Base-by-base conservation (phyloP, 129 eudicot genomes). In the Saposhnikovia divaricata region DNA sequence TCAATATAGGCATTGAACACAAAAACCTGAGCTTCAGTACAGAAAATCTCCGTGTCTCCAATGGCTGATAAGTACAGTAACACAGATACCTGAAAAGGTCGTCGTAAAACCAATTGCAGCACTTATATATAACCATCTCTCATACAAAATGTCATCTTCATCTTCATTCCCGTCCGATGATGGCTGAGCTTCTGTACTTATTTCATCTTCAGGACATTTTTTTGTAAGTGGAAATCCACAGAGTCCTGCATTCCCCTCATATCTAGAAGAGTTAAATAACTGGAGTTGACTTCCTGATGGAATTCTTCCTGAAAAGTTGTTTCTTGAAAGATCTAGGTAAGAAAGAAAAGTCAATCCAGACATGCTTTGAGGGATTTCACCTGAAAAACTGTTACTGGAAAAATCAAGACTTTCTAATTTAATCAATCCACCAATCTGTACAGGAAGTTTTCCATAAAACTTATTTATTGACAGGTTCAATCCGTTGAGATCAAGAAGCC, bases 391-490 rank as follows among this genome's bases (percentile, higher is more conserved):
- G 23, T 51, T 51, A 45, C 48, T 34, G 81, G 78, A 78, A 87
- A 89, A 10, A 59, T 71, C 92, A 89, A 74, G 87, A 88, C 71
- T 88, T 86, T 23, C 71, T 25, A 0, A 45, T 61, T 65, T 90
- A 86, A 4, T 84, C 95, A 3, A 42, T 63, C 46, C 81, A 88
- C 1, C 76, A 34, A 3, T 82, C 39, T 3, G 82, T 77, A 7
- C 80, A n/a, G 96, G 96, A 27, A 88, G 84, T 40, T 40, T 40
- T 40, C 43, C 43, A 40, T 40, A 40, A 40, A 40, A 40, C 43
- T 40, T 40, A 40, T 80, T 90, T n/a, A 53, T 48, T 2, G 92
- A 90, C 72, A 87, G 39, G 81, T 90, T 84, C 34, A 87, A 46
- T 6, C 42, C 63, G 1, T 48, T 21, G 76, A 90, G 48, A 18